Conservation (phyloP, 257 asterid genomes). For the Haberlea rhodopensis region DNA sequence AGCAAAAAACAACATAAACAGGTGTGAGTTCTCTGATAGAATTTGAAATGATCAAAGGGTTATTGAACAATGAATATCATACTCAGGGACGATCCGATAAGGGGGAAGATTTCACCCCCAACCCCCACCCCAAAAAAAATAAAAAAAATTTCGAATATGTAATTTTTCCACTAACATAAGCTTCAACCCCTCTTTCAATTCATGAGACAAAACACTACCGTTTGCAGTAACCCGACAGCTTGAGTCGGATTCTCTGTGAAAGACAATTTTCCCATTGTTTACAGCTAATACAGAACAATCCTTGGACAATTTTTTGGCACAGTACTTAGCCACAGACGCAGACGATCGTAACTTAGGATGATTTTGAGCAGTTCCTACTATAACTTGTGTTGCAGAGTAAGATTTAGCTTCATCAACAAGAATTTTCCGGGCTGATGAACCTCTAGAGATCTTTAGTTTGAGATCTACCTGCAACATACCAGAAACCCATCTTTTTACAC, state of each 20-base stretch:
- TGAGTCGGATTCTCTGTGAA: constrained; percentile 50
- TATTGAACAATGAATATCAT: too few species aligned
- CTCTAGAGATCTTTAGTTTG: constrained; percentile 91
- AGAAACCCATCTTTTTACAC: constrained; percentile 9
- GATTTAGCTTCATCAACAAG: constrained; percentile 82
- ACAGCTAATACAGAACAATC: constrained; percentile 76
- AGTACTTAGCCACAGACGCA: constrained; percentile 75
- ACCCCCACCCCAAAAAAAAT: background rate
- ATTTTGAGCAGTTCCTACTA: constrained; percentile 69
- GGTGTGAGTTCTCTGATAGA: constrained; percentile 5
- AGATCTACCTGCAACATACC: constrained; percentile 75
- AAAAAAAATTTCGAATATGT: too few species aligned
- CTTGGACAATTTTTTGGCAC: constrained; percentile 68
- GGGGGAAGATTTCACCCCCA: background rate
- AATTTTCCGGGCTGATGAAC: constrained; percentile 63
- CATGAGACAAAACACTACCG: constrained; percentile 43
- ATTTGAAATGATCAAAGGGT: background rate
- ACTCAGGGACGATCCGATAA: background rate
- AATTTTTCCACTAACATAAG: background rate
- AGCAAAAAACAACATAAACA: constrained; percentile 21
- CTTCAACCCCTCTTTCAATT: background rate
- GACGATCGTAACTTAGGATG: constrained; percentile 67
- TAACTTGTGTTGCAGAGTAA: constrained; percentile 62
- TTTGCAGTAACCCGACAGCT: constrained; percentile 35
- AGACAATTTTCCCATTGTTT: constrained; percentile 70